A percentile compares a stretch with the other conserved stretches of the same genome.
These are phyloP conservation scores for Apostasia shenzhenica DNA, from an alignment of 106 monocot species.

Conservation along the genomic window DNA sequence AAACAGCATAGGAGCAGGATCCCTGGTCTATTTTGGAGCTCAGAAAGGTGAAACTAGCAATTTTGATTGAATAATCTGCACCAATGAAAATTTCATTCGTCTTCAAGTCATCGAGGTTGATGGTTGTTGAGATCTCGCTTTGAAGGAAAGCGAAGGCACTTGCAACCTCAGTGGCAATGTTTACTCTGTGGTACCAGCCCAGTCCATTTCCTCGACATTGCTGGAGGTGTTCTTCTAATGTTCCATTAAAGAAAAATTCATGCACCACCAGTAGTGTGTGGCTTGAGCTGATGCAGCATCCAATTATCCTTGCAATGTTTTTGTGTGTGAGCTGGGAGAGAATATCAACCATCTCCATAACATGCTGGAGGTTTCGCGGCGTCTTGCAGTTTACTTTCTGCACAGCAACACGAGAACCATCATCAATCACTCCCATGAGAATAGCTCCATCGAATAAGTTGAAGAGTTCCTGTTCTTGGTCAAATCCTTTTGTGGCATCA, in stretches of 20 bases:
- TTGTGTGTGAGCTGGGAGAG: slow-evolving; percentile 51
- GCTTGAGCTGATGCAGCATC: slow-evolving; percentile 48
- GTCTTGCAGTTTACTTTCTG: slow-evolving; percentile 52
- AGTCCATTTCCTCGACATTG: slow-evolving; percentile 23
- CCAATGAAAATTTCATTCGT: slow-evolving; percentile 54
- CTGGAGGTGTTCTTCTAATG: slow-evolving; percentile 42
- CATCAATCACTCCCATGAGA: slow-evolving; percentile 45
- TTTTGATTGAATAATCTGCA: slow-evolving; percentile 37
- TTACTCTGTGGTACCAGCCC: slow-evolving; percentile 58
- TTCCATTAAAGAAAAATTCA: slow-evolving; percentile 45
- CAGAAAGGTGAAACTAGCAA: slow-evolving; percentile 47
- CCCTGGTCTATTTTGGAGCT: slow-evolving; percentile 8
- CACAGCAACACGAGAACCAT: slow-evolving; percentile 62
- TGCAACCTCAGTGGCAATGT: slow-evolving; percentile 64
- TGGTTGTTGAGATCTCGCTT: slow-evolving; percentile 31
- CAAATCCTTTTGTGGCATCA: slow-evolving; percentile 70
- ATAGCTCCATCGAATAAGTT: slow-evolving; percentile 31
- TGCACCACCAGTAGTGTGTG: slow-evolving; percentile 58
- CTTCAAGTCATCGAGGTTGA: slow-evolving; percentile 41
- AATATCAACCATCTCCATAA: slow-evolving; percentile 39
- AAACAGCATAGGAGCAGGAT: slow-evolving; percentile 15
- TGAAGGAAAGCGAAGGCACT: slow-evolving; percentile 56
- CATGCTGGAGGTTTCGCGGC: slow-evolving; percentile 22
- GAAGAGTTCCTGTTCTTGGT: slow-evolving; percentile 35
- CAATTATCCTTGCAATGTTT: slow-evolving; percentile 60